Percentiles rank a stretch among this genome's conserved stretches.
Conservation (phyloP, 176 grass and related monocot genomes). For the Rhynchospora tenuis region DNA sequence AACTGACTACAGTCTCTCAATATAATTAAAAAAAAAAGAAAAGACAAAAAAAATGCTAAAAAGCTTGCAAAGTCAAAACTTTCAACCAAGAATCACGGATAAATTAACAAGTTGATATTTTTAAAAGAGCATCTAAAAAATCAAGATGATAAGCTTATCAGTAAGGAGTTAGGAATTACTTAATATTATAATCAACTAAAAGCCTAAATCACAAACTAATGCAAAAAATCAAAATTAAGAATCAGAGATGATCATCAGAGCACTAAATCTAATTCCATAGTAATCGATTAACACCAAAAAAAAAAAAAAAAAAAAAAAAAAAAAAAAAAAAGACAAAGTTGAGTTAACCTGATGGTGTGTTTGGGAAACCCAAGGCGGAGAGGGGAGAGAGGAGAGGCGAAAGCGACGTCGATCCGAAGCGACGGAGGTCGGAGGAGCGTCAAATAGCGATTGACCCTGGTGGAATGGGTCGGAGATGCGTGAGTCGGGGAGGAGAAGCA, state of each 20-base stretch:
- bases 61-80: neutral
- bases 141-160: neutral
- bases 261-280: neutral
- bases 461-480: neutral
- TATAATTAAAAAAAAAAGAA: too few species aligned
- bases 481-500: neutral
- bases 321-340: neutral
- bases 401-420: neutral
- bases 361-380: neutral
- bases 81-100: neutral
- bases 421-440: neutral
- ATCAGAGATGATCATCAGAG: slow-evolving; percentile 3
- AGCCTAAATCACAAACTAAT: neutral
- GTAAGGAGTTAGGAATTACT: neutral
- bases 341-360: slow-evolving; percentile 15
- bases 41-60: neutral
- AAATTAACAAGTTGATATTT: neutral
- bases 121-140: neutral
- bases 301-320: neutral
- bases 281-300: neutral
- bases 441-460: neutral
- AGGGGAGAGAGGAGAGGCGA: neutral
- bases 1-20: neutral
- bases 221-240: neutral
- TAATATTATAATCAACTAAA: neutral